Evolutionary conservation across 495 filamentous ascomycete genomes (phyloP).

Genomic region (Talaromyces stipitatus): DNA sequence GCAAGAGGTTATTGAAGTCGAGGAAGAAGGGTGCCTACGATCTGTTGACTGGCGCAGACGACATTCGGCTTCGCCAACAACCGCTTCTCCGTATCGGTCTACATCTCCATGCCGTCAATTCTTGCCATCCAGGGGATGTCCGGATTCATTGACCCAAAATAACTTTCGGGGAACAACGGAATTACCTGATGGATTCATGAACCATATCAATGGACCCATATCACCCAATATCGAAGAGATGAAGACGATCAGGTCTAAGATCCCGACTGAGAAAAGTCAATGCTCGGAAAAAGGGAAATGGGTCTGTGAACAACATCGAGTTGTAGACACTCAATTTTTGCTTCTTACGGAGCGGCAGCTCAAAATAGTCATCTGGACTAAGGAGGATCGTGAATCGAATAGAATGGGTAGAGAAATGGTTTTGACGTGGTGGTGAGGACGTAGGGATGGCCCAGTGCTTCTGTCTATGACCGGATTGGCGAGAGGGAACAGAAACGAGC

Average conservation of each 20-base stretch:
- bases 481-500: no score
- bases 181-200: background rate
- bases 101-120: background rate
- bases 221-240: background rate
- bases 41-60: background rate
- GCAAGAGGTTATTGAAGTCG: background rate
- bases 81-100: background rate
- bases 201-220: background rate
- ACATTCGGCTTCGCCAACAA: background rate
- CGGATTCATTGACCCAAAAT: background rate
- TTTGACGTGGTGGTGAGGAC: conserved; percentile 1
- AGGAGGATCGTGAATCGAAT: background rate
- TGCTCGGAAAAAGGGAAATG: conserved; percentile 1
- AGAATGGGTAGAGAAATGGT: background rate
- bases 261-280: background rate
- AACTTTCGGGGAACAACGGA: background rate
- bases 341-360: conserved; percentile 3
- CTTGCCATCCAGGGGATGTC: background rate
- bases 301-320: conserved; percentile 3
- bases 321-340: background rate
- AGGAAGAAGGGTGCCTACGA: background rate
- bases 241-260: background rate
- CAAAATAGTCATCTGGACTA: conserved; percentile 4
- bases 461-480: no score
- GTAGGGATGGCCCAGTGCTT: background rate